Base-by-base conservation (phyloP, 495 filamentous ascomycete species). In the Penicillium crystallinum region DNA sequence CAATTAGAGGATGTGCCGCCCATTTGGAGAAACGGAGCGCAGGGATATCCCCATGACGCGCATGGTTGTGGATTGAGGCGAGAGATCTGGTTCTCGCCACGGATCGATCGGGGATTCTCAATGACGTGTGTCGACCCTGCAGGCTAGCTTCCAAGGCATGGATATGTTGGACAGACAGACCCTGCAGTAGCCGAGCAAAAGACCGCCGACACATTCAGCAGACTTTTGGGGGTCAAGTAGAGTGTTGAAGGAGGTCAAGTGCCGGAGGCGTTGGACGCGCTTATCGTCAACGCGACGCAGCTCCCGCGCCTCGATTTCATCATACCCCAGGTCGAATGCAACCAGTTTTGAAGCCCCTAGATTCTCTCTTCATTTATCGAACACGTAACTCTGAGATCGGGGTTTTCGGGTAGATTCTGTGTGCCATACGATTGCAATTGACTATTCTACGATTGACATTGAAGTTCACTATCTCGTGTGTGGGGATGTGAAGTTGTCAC, bases 181-280 rank as follows among this genome's bases (percentile, higher is more conserved):
- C 63, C 54, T 58, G 62, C 59, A 56, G 59, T 44, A 61, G 57
- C 52, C 56, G 62, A 45, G 46, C 21, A 46, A 58, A 54, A 54
- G 49, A 54, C 47, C 61, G 60, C 55, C 58, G 31, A 64, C 56
- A 69, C 72, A 75, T 75, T 50, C 70, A 70, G 69, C 56, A 53
- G 57, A 36, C 43, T 52, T 34, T 46, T 41, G 47, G 47, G 15
- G 31, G 23, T 19, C 27, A 21, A 36, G 14, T 42, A n/a, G 44
- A 5, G 19, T 27, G 30, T 19, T 52, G 14, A 23, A 33, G 15
- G 31, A 23, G 23, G 17, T 43, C 29, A 35, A 35, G 29, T 48
- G 27, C 42, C n/a, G 25, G 4, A 54, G 34, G 56, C 23, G 43
- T 47, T 51, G 51, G 50, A 52, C 60, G 51, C 60, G 61, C 54